These are phyloP conservation scores for Dillenia suffruticosa DNA, from an alignment of 164 flowering plant species.

Conservation along the genomic window DNA sequence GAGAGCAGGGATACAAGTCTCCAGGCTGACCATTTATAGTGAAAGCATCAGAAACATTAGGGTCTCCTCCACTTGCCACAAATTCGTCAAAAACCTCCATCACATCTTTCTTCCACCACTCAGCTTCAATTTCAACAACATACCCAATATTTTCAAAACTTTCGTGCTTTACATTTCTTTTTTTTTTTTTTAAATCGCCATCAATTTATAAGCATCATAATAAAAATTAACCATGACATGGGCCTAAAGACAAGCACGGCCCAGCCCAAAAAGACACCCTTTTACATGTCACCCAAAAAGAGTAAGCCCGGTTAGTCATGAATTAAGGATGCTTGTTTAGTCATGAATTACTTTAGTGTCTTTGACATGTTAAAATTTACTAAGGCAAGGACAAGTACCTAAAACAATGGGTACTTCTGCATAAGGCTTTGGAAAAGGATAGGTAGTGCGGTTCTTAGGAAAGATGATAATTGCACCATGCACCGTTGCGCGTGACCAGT, in stretches of 20 bases:
- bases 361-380: no score
- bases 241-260: no score
- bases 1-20: slow-evolving; percentile 41
- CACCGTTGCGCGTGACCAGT: slow-evolving; percentile 45
- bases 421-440: slow-evolving; percentile 32
- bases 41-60: slow-evolving; percentile 41
- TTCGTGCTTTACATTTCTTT: no score
- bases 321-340: no score
- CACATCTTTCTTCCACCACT: slow-evolving; percentile 52
- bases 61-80: slow-evolving; percentile 26
- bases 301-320: no score
- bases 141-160: no score
- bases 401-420: slow-evolving; percentile 27
- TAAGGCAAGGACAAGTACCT: slow-evolving; percentile 14
- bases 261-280: no score
- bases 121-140: slow-evolving; percentile 22
- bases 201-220: no score
- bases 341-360: no score
- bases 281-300: no score
- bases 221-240: no score
- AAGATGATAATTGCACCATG: slow-evolving; percentile 32
- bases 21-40: slow-evolving; percentile 69
- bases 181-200: no score
- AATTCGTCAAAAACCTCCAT: slow-evolving; percentile 17
- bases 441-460: slow-evolving; percentile 18